phyloP scores from a whole-genome alignment of 805 yeast genomes.

The Candida patagonica region DNA sequence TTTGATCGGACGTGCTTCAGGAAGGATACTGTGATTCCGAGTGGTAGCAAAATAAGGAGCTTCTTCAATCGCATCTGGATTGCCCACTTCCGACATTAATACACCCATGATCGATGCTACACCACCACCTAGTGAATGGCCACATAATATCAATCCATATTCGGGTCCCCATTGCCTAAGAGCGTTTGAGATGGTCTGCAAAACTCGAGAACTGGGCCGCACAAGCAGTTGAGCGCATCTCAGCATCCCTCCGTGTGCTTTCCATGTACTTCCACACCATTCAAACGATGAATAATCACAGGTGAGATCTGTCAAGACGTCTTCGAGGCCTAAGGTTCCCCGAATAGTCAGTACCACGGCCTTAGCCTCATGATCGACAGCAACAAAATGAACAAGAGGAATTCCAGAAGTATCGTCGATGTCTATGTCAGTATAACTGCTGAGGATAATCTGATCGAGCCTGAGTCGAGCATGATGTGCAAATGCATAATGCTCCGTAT shows the following conservation, averaged over 20 bases:
- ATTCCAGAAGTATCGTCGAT: constrained; percentile 22
- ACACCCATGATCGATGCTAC: constrained; percentile 26
- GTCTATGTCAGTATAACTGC: constrained; percentile 22
- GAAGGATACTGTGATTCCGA: constrained; percentile 15
- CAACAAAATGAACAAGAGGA: constrained; percentile 26
- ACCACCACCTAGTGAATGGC: constrained; percentile 30
- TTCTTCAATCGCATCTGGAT: background rate
- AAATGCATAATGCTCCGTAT: constrained; percentile 26
- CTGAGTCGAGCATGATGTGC: constrained; percentile 24
- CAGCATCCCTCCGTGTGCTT: constrained; percentile 28
- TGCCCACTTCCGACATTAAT: constrained; percentile 17
- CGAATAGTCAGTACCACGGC: constrained; percentile 27
- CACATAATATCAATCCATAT: constrained; percentile 27
- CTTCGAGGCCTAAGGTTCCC: constrained; percentile 28
- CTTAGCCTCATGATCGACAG: constrained; percentile 25
- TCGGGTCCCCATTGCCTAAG: constrained; percentile 21
- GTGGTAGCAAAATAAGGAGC: constrained; percentile 18
- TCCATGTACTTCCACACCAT: constrained; percentile 22
- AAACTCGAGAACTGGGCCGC: constrained; percentile 19
- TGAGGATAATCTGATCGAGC: constrained; percentile 23
- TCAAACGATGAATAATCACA: constrained; percentile 25
- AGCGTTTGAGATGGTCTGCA: constrained; percentile 21
- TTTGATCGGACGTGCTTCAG: constrained; percentile 23
- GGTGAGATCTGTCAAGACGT: constrained; percentile 26
- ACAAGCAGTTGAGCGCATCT: constrained; percentile 21